Evolutionary conservation across 768 basidiomycete genomes (phyloP).

Genomic region (Hericium rajendrae): DNA sequence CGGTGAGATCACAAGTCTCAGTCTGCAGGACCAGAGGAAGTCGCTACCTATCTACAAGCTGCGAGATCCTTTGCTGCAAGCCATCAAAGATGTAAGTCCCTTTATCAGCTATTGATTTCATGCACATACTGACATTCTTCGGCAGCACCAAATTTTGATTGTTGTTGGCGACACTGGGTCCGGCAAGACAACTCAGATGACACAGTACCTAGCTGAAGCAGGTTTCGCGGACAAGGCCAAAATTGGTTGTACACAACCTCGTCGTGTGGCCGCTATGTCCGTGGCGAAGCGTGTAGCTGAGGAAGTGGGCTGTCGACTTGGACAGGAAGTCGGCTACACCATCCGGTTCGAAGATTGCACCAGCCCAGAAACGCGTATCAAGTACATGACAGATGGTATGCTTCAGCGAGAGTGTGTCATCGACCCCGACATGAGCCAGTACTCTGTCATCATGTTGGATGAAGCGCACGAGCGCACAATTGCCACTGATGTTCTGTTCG

Average conservation of each 20-base stretch:
- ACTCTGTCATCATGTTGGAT: conserved; percentile 96
- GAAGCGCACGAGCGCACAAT: conserved; percentile 99
- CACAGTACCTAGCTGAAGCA: conserved; percentile 92
- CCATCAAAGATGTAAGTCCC: conserved; percentile 74
- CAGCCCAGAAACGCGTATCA: conserved; percentile 96
- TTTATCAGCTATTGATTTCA: background rate
- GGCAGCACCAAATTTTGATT: conserved; percentile 90
- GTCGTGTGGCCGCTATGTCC: conserved; percentile 98
- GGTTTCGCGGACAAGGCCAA: conserved; percentile 86
- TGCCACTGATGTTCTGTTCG: conserved; percentile 96
- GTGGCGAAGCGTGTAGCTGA: conserved; percentile 98
- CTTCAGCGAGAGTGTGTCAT: conserved; percentile 93
- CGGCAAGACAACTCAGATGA: conserved; percentile 99
- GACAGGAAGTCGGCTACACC: conserved; percentile 96
- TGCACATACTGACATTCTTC: conserved; percentile 14
- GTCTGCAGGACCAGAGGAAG: conserved; percentile 90
- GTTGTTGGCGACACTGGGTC: conserved; percentile 99
- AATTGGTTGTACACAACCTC: conserved; percentile 96
- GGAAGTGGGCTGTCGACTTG: conserved; percentile 95
- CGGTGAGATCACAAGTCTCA: conserved; percentile 83
- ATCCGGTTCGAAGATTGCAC: conserved; percentile 99
- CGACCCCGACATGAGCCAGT: conserved; percentile 87
- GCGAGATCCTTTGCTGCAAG: conserved; percentile 79
- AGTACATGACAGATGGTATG: conserved; percentile 99
- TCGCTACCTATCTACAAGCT: conserved; percentile 93